Conservation (phyloP, 2,329 filamentous ascomycete species). For the Cytospora leucostoma region DNA sequence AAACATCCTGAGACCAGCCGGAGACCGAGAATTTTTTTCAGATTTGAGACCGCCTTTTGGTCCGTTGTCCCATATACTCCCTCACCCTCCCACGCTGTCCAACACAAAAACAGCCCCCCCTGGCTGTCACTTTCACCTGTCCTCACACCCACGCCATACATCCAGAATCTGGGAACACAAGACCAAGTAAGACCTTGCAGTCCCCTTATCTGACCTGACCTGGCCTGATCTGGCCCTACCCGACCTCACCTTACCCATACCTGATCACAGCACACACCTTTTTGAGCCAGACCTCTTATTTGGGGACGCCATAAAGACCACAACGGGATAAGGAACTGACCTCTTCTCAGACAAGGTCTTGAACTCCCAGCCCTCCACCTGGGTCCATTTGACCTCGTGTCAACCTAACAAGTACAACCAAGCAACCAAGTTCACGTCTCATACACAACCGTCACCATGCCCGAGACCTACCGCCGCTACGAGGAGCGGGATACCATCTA, state of each 20-base stretch:
- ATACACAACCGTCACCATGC: constrained; percentile 30
- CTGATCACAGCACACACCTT: neutral
- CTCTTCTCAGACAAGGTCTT: constrained; percentile 5
- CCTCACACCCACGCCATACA: neutral
- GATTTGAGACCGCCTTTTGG: constrained; percentile 6
- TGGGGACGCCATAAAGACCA: neutral
- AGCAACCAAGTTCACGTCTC: neutral
- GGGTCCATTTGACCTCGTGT: neutral
- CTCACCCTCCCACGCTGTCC: neutral
- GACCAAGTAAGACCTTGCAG: neutral
- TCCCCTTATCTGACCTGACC: neutral
- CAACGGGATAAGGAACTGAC: constrained; percentile 13
- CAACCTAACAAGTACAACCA: constrained; percentile 15
- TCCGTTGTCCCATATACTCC: constrained; percentile 13
- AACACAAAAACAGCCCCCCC: neutral
- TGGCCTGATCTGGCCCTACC: neutral
- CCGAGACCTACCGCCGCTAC: constrained; percentile 37
- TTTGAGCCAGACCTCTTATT: neutral
- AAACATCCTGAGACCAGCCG: constrained; percentile 13
- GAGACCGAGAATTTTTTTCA: constrained; percentile 11
- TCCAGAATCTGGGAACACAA: neutral
- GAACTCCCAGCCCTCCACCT: constrained; percentile 11
- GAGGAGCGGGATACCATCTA: constrained; percentile 51
- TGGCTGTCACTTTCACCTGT: neutral
- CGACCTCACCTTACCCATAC: neutral